Conservation (phyloP, 371 early-diverging fungal species). For the Haplosporangium sp. region DNA sequence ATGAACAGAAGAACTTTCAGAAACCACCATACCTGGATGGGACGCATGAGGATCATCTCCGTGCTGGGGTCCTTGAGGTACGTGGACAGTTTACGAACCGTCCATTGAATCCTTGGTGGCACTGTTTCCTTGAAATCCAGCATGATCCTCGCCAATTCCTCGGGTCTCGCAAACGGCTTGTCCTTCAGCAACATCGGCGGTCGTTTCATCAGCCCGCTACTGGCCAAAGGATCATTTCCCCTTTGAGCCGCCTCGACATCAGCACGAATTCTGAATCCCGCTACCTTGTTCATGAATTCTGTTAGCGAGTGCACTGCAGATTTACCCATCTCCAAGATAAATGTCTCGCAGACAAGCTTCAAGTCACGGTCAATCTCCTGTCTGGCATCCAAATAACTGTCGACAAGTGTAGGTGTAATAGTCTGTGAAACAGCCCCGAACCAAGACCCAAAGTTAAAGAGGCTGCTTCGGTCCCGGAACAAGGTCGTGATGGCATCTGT, state of each 20-base stretch:
- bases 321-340: slow-evolving; percentile 75
- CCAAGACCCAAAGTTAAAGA: slow-evolving; percentile 59
- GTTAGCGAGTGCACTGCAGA: slow-evolving; percentile 73
- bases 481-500: slow-evolving; percentile 52
- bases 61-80: slow-evolving; percentile 83
- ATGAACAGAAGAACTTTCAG: neutral
- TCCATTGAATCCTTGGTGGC: slow-evolving; percentile 63
- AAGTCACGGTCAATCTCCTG: slow-evolving; percentile 77
- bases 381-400: slow-evolving; percentile 66
- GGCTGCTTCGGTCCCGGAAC: slow-evolving; percentile 36
- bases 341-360: slow-evolving; percentile 79
- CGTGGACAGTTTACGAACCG: slow-evolving; percentile 69
- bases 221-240: slow-evolving; percentile 28
- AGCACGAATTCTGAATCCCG: slow-evolving; percentile 51
- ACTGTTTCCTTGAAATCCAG: slow-evolving; percentile 66
- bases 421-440: slow-evolving; percentile 67
- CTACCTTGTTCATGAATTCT: slow-evolving; percentile 76
- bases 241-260: slow-evolving; percentile 49
- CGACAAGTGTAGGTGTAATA: slow-evolving; percentile 70
- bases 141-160: slow-evolving; percentile 50
- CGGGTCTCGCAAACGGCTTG: slow-evolving; percentile 59
- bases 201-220: slow-evolving; percentile 30
- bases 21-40: slow-evolving; percentile 70
- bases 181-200: slow-evolving; percentile 51
- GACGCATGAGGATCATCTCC: slow-evolving; percentile 76